These are phyloP conservation scores for Periconia digitata DNA, from an alignment of 2,329 filamentous ascomycete species.

Conservation along the genomic window DNA sequence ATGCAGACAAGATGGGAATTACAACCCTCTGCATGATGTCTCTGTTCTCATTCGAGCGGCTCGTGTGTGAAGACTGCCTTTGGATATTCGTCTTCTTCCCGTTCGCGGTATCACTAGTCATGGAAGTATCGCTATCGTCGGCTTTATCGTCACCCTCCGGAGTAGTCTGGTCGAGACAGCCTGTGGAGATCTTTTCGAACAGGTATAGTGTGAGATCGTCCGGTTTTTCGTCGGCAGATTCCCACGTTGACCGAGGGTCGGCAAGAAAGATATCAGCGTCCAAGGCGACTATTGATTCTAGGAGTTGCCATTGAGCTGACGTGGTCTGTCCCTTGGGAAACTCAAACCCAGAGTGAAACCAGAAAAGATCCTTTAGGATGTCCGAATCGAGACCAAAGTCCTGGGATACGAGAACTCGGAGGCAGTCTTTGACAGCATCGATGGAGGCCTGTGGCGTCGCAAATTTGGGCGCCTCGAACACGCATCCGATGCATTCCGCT, in stretches of 20 bases:
- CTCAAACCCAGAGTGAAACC: slow-evolving; percentile 38
- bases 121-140: no score
- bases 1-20: slow-evolving; percentile 36
- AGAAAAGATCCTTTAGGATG: slow-evolving; percentile 34
- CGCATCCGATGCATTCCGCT: slow-evolving; percentile 36
- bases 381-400: slow-evolving; percentile 27
- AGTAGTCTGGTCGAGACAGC: slow-evolving; percentile 11
- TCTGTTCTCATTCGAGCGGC: not conserved
- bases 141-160: not conserved
- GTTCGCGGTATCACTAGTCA: no score
- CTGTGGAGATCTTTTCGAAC: slow-evolving; percentile 31
- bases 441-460: slow-evolving; percentile 21
- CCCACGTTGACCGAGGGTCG: slow-evolving; percentile 17
- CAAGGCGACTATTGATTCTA: slow-evolving; percentile 35
- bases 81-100: no score
- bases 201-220: slow-evolving; percentile 29
- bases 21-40: slow-evolving; percentile 20
- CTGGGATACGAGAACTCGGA: slow-evolving; percentile 26
- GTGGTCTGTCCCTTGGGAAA: slow-evolving; percentile 21
- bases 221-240: slow-evolving; percentile 14
- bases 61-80: not conserved
- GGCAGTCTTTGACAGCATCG: slow-evolving; percentile 24
- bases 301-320: slow-evolving; percentile 31
- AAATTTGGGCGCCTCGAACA: slow-evolving; percentile 25
- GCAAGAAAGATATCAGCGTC: slow-evolving; percentile 37